A percentile compares a stretch with the other conserved stretches of the same genome.
These are phyloP conservation scores for Cercophora samala DNA, from an alignment of 495 filamentous ascomycete species.

Conservation along the genomic window DNA sequence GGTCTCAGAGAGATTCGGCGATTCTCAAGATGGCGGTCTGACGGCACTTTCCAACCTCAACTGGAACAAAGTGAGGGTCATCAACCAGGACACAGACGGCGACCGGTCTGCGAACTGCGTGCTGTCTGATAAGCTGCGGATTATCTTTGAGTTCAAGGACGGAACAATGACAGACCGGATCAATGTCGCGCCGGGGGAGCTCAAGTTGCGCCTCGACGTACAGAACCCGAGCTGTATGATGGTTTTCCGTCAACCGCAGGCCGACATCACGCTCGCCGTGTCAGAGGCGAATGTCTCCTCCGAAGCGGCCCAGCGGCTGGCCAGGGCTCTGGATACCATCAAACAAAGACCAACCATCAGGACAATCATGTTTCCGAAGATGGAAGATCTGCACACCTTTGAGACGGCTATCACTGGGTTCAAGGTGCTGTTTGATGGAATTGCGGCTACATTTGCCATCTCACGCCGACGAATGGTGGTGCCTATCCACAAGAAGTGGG, in stretches of 20 bases:
- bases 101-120: constrained; percentile 52
- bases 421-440: constrained; percentile 67
- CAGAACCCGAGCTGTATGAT: constrained; percentile 58
- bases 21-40: constrained; percentile 38
- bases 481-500: constrained; percentile 90
- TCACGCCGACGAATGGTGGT: constrained; percentile 82
- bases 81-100: constrained; percentile 53
- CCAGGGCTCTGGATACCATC: constrained; percentile 49
- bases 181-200: constrained; percentile 70
- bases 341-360: constrained; percentile 45
- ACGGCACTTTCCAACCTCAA: constrained; percentile 45
- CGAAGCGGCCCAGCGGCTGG: constrained; percentile 54
- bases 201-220: constrained; percentile 61
- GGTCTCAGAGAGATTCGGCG: constrained; percentile 56
- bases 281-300: constrained; percentile 59
- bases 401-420: constrained; percentile 75
- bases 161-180: constrained; percentile 72
- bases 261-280: constrained; percentile 65
- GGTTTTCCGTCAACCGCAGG: constrained; percentile 60
- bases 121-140: constrained; percentile 65
- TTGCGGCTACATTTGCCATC: constrained; percentile 71
- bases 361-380: constrained; percentile 51
- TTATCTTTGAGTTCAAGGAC: constrained; percentile 62
- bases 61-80: constrained; percentile 49
- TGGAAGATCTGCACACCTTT: constrained; percentile 68